Evolutionary conservation across 345 rosid genomes (phyloP).

Genomic region (Clarkia xantiana): DNA sequence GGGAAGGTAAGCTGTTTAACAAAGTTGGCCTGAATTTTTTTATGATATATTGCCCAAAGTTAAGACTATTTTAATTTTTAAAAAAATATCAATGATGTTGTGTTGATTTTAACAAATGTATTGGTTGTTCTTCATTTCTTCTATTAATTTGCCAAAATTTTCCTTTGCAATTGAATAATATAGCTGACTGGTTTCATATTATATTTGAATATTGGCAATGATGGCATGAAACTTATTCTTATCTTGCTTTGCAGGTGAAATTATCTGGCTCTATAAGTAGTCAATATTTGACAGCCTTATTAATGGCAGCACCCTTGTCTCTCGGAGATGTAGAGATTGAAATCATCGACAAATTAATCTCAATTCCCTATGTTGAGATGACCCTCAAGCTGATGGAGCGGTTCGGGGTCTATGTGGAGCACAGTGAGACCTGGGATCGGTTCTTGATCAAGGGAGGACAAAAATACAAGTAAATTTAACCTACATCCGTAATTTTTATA

Average conservation of each 20-base stretch:
- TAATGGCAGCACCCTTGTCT: constrained; percentile 95
- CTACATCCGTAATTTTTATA: background rate
- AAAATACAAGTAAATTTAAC: constrained; percentile 50
- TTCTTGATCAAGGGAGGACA: constrained; percentile 74
- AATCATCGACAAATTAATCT: constrained; percentile 73
- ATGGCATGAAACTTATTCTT: no score
- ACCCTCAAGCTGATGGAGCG: constrained; percentile 91
- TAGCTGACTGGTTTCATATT: no score
- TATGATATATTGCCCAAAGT: no score
- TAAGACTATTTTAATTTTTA: no score
- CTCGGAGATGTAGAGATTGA: constrained; percentile 85
- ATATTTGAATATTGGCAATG: no score
- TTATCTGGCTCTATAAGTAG: constrained; percentile 92
- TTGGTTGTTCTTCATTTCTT: no score
- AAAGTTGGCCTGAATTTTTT: no score
- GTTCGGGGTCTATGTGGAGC: constrained; percentile 62
- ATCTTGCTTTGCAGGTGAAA: constrained; percentile 48
- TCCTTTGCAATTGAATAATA: no score
- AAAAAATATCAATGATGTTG: no score
- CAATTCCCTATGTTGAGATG: constrained; percentile 96
- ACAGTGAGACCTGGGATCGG: constrained; percentile 72
- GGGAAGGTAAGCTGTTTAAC: constrained; percentile 49
- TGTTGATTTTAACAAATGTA: no score
- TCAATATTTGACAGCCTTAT: constrained; percentile 91
- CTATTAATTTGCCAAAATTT: no score